Conservation (phyloP, 495 filamentous ascomycete species). For the Recurvomyces mirabilis region DNA sequence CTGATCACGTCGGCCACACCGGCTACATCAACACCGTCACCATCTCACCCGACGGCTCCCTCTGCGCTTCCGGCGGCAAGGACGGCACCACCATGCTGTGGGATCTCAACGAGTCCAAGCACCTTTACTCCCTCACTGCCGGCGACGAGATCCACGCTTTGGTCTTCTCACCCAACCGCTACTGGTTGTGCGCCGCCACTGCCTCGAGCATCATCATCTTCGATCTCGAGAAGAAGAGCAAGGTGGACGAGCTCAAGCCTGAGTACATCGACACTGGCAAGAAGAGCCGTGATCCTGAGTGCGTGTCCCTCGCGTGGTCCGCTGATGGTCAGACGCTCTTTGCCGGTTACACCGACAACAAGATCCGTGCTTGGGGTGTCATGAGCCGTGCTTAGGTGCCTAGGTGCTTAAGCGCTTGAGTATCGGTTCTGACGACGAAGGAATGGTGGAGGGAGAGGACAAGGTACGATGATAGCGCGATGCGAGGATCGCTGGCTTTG, state of each 20-base stretch:
- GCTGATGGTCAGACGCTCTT: constrained; percentile 98
- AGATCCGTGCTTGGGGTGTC: constrained; percentile 98
- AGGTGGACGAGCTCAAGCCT: constrained; percentile 99
- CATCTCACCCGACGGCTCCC: constrained; percentile 98
- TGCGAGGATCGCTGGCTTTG: constrained; percentile 21
- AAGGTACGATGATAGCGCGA: constrained; percentile 23
- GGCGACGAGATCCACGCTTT: constrained; percentile 99
- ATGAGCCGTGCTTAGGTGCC: constrained; percentile 48
- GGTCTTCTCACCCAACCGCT: constrained; percentile 99
- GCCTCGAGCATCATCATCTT: constrained; percentile 98
- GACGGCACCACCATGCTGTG: constrained; percentile 99
- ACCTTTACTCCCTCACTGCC: constrained; percentile 98
- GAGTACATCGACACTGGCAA: constrained; percentile 93
- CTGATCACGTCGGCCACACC: constrained; percentile 99
- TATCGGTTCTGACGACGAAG: not conserved
- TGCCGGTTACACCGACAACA: constrained; percentile 98
- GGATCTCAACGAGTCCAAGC: constrained; percentile 99
- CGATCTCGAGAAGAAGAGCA: constrained; percentile 99
- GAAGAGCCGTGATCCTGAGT: constrained; percentile 99
- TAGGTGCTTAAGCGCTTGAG: too few species aligned
- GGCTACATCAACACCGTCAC: constrained; percentile 99
- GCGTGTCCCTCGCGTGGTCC: constrained; percentile 90
- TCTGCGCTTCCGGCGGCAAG: constrained; percentile 98
- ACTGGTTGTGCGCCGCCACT: constrained; percentile 99
- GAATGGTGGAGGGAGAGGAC: not conserved